These are phyloP conservation scores for Capillidium heterosporum DNA, from an alignment of 371 early-diverging fungal genomes.

Conservation along the genomic window DNA sequence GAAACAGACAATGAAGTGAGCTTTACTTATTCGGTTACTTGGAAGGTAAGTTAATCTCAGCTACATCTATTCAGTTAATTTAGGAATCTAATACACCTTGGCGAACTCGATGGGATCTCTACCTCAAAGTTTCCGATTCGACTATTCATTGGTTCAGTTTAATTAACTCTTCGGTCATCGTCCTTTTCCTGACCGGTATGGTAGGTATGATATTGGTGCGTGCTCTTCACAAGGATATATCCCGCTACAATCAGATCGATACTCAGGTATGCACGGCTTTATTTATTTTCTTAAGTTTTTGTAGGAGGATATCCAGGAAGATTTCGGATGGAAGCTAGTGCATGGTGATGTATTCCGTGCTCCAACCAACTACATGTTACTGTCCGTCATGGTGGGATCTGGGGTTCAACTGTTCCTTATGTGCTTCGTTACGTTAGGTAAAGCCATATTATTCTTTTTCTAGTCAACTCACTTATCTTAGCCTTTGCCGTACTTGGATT, in stretches of 20 bases:
- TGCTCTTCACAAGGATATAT: slow-evolving; percentile 68
- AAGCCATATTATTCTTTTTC: background rate
- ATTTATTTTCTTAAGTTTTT: background rate
- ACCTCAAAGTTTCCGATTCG: slow-evolving; percentile 66
- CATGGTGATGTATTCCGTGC: slow-evolving; percentile 86
- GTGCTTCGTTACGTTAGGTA: slow-evolving; percentile 48
- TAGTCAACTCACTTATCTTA: slow-evolving; percentile 9
- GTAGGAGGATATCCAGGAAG: slow-evolving; percentile 68
- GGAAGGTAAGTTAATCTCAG: slow-evolving; percentile 20
- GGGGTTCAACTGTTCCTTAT: slow-evolving; percentile 82
- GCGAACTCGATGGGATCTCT: slow-evolving; percentile 92
- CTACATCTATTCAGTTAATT: background rate
- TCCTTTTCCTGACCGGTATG: slow-evolving; percentile 76
- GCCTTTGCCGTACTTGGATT: slow-evolving; percentile 92
- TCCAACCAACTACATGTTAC: slow-evolving; percentile 51
- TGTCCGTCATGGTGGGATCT: slow-evolving; percentile 76
- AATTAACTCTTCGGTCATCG: slow-evolving; percentile 79
- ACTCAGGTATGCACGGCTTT: slow-evolving; percentile 17
- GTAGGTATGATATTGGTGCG: slow-evolving; percentile 68
- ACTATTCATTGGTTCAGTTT: slow-evolving; percentile 65
- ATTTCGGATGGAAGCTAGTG: slow-evolving; percentile 82
- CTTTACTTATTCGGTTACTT: slow-evolving; percentile 70
- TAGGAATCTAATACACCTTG: slow-evolving; percentile 47
- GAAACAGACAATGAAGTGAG: slow-evolving; percentile 27
- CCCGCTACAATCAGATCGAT: slow-evolving; percentile 64